Base-by-base conservation (phyloP, 192 early-diverging fungal genomes). In the Gigaspora rosea region DNA sequence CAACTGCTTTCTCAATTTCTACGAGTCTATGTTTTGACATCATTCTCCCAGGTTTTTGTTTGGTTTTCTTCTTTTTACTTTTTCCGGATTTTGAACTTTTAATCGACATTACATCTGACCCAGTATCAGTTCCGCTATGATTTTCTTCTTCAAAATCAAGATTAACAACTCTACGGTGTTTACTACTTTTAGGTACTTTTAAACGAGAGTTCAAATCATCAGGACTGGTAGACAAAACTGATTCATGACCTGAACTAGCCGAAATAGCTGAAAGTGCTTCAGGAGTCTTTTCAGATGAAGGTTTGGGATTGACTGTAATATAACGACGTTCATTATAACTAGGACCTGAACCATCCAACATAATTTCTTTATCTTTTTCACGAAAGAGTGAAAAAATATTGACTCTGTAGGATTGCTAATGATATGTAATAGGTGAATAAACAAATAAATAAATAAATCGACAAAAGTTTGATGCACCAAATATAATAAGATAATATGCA, bases 261-360 rank as follows among this genome's bases (percentile, higher is more conserved):
- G 47, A 58, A 16, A 68, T 75, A 22, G 71, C 5, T 10, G 76
- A 74, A 18, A 54, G 69, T 12, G 73, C 83, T 16, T 62, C 48
- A 18, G 80, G 80, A 63, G 70, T 58, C 20, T 78, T 80, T 65
- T 41, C 63, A 48, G 36, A 76, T 77, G 65, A 78, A 47, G 51
- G 70, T 70, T 32, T 65, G 78, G 54, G 73, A 36, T 9, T 64
- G 57, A 63, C 61, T 76, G 46, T 78, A n/a, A 78, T 78, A 33
- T 72, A 76, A 32, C 78, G 80, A 20, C 82, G 78, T 65, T 90
- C 88, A 0, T 76, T 71, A 67, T 85, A 87, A 11, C 82, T 81
- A 3, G 88, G 87, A 33, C 78, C 81, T 10, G 78, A 73, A 3
- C 88, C 88, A 68, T 90, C 88, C 33, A 90, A 66, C 13, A 82